Percentiles rank a stretch among this genome's conserved stretches.
Conservation (phyloP, 495 filamentous ascomycete species). For the Talaromyces liani region DNA sequence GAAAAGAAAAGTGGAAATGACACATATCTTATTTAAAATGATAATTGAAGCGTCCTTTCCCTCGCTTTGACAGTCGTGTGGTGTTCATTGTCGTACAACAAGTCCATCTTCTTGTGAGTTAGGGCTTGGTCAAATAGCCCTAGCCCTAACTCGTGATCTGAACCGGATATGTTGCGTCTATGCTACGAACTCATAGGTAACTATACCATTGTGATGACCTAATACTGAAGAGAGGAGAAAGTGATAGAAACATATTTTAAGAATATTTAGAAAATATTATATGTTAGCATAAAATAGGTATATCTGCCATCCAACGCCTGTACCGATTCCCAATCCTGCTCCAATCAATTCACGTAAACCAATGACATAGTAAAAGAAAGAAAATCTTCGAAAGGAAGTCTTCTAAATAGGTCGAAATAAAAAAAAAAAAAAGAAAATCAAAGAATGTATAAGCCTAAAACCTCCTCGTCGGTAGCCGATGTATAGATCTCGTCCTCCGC, state of each 20-base stretch:
- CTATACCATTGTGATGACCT: neutral
- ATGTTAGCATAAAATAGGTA: neutral
- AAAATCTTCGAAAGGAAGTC: neutral
- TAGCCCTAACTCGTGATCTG: neutral
- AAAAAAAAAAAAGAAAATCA: neutral
- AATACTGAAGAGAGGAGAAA: neutral
- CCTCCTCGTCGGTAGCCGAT: conserved; percentile 4
- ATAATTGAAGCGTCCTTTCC: no score
- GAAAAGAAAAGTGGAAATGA: no score
- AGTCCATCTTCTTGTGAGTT: neutral
- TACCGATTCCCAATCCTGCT: neutral
- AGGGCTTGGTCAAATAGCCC: neutral
- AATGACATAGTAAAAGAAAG: neutral
- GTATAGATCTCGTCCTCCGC: conserved; percentile 11
- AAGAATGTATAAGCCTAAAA: neutral
- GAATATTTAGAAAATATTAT: neutral
- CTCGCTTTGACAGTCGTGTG: no score
- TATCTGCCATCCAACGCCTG: neutral
- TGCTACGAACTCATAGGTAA: neutral
- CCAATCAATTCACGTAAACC: neutral
- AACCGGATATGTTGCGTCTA: neutral
- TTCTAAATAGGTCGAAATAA: neutral
- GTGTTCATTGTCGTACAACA: neutral
- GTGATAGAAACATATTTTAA: neutral
- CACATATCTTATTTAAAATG: no score